phyloP scores from a whole-genome alignment of 2,329 filamentous ascomycete species.

The Cucurbitaria berberidis region DNA sequence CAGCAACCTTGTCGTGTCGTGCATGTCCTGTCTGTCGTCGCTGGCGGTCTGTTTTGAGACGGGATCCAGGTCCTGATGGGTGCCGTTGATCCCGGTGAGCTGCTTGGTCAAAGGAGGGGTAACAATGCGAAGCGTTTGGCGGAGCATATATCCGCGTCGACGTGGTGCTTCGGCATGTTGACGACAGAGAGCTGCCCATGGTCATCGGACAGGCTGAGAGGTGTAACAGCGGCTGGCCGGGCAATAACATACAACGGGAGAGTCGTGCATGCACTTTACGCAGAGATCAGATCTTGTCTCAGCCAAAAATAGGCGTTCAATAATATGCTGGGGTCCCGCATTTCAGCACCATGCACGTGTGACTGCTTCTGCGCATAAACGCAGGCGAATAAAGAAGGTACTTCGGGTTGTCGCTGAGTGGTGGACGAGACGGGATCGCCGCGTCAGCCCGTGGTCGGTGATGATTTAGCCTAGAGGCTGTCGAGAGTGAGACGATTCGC shows the following conservation, averaged over 20 bases:
- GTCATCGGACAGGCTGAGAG: conserved; percentile 23
- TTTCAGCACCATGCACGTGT: conserved; percentile 24
- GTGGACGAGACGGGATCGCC: conserved; percentile 18
- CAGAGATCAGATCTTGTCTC: conserved; percentile 28
- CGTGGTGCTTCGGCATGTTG: conserved; percentile 12
- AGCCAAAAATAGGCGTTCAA: conserved; percentile 31
- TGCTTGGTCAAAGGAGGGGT: conserved; percentile 23
- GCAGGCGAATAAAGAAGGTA: conserved; percentile 19
- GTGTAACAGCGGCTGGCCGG: conserved; percentile 24
- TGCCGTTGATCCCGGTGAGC: conserved; percentile 12
- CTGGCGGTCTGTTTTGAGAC: conserved; percentile 23
- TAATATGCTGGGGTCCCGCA: conserved; percentile 17
- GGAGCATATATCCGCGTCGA: conserved; percentile 16
- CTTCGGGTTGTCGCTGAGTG: conserved; percentile 15
- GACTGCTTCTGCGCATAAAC: conserved; percentile 19
- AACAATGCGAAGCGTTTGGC: conserved; percentile 16
- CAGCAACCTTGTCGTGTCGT: conserved; percentile 20
- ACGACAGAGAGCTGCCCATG: conserved; percentile 11
- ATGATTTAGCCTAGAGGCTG: conserved; percentile 21
- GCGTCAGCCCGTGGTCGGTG: conserved; percentile 18
- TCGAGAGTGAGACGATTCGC: conserved; percentile 15
- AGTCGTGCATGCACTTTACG: conserved; percentile 16
- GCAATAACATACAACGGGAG: conserved; percentile 16
- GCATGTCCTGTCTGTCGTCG: conserved; percentile 21
- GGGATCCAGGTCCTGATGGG: conserved; percentile 21